Conservation (phyloP, 331 rosid genomes). For the Acacia pycnantha region DNA sequence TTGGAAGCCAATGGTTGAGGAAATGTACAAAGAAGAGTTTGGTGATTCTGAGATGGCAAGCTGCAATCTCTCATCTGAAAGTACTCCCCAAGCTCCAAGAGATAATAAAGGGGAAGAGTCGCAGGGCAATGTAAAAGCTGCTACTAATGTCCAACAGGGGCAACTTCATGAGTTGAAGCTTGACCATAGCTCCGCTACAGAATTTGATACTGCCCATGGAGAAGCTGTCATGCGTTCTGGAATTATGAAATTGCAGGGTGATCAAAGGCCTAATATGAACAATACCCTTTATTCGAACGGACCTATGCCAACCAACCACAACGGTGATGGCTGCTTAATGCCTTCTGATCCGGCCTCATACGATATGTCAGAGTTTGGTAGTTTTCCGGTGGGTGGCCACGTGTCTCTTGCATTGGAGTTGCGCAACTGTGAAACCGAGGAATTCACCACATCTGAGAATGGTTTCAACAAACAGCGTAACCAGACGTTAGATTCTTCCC, state of each 20-base stretch:
- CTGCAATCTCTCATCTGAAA: constrained; percentile 61
- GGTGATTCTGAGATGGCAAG: constrained; percentile 67
- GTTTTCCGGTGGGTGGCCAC: constrained; percentile 52
- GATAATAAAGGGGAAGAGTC: constrained; percentile 50
- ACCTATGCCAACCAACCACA: constrained; percentile 36
- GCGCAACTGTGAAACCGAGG: constrained; percentile 72
- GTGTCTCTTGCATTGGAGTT: constrained; percentile 85
- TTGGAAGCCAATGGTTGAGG: constrained; percentile 98
- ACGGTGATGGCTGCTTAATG: constrained; percentile 39
- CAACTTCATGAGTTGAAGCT: constrained; percentile 35
- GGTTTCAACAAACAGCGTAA: constrained; percentile 42
- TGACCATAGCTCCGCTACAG: constrained; percentile 23
- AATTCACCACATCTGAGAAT: constrained; percentile 42
- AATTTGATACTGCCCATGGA: constrained; percentile 30
- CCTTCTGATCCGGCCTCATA: constrained; percentile 42
- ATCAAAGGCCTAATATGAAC: constrained; percentile 45
- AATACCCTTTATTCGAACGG: constrained; percentile 34
- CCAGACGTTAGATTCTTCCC: constrained; percentile 38
- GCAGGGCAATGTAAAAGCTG: constrained; percentile 35
- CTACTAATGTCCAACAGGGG: constrained; percentile 32
- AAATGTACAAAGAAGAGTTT: constrained; percentile 90
- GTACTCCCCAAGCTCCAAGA: constrained; percentile 36
- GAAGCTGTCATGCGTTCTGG: constrained; percentile 41
- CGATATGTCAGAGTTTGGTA: constrained; percentile 55
- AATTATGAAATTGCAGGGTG: constrained; percentile 43